Evolutionary conservation across 2,329 filamentous ascomycete genomes (phyloP), one percentile per base, ranked within the genome.

Genomic region (Colletotrichum sp.): DNA sequence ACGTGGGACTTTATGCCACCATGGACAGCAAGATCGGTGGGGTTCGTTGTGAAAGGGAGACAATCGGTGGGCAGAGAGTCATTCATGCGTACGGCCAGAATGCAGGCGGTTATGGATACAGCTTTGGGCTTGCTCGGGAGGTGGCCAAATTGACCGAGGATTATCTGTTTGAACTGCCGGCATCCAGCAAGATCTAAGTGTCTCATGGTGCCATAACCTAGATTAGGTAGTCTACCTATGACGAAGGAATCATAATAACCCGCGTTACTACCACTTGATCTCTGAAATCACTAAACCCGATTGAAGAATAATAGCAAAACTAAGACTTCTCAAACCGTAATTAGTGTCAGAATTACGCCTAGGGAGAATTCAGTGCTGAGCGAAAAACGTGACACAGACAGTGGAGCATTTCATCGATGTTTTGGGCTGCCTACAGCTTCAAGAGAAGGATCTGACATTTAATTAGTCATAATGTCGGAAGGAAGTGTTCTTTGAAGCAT

Each of bases 381-480:
- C 19, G 39, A 12, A 39, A 5, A 16, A 44, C 19, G 19, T 6
- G 19, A 19, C 19, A 11, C 5, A 44, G 39, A n/a, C 39, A 4
- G 9, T 6, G 19, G 6, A 8, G 5, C 44, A 49, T 6, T 1
- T 49, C 19, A 7, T 22, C 19, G 44, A 49, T 22, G 3, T 12
- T 22, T 22, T 22, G 1, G 22, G 44, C 11, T 49, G 44, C n/a
- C 11, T 7, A 0, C 6, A 49, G 19, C 9, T 44, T 44, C 19
- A 12, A 22, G n/a, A 13, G 5, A 7, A 13, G 5, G 0, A 49
- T 3, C 19, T 49, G 1, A 49, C 1, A 22, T n/a, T 49, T 11
- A 4, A 0, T n/a, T 0, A 3, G 11, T 49, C 19, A 12, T 3
- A 12, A 0, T 2, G 6, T 22, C 19, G 9, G 1, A 49, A 22